A percentile compares a stretch with the other conserved stretches of the same genome.
Conservation (phyloP, 371 early-diverging fungal genomes). For the Lichtheimia ornata region DNA sequence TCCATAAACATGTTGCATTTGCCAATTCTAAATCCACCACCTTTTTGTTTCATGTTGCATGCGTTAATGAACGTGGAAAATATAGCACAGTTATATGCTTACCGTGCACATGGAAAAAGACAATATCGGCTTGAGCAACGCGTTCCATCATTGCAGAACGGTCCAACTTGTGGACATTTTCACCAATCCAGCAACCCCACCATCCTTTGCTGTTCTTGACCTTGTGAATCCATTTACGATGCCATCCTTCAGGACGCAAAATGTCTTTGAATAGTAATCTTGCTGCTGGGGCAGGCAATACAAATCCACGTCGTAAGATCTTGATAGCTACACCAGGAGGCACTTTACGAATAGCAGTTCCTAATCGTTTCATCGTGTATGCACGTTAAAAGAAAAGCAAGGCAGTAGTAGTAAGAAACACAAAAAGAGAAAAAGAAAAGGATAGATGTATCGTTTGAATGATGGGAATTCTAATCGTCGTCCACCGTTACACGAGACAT, state of each 20-base stretch:
- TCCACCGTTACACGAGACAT: too few species aligned
- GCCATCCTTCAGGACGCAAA: conserved; percentile 38
- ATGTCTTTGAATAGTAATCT: conserved; percentile 46
- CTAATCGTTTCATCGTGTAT: conserved; percentile 28
- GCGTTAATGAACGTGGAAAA: too few species aligned
- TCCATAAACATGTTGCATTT: conserved; percentile 55
- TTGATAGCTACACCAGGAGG: conserved; percentile 43
- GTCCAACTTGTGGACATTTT: conserved; percentile 30
- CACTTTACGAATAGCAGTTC: conserved; percentile 33
- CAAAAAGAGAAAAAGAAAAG: conserved; percentile 5
- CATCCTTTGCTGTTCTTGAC: conserved; percentile 37
- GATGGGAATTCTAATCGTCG: too few species aligned
- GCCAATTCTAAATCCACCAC: conserved; percentile 53
- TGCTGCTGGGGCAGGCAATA: conserved; percentile 49
- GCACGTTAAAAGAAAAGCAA: not conserved
- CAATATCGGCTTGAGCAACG: conserved; percentile 38
- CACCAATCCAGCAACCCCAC: conserved; percentile 56
- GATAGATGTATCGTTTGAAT: not conserved
- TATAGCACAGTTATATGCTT: conserved; percentile 5
- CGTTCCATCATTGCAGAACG: conserved; percentile 26
- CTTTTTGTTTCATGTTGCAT: conserved; percentile 13
- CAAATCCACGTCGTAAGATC: conserved; percentile 39
- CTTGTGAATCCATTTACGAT: conserved; percentile 40
- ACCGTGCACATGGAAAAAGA: conserved; percentile 53
- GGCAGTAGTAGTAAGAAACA: conserved; percentile 8